Percentiles rank a stretch among this genome's conserved stretches.
Conservation (phyloP, 2,329 filamentous ascomycete genomes). For the Fusarium burgessii region DNA sequence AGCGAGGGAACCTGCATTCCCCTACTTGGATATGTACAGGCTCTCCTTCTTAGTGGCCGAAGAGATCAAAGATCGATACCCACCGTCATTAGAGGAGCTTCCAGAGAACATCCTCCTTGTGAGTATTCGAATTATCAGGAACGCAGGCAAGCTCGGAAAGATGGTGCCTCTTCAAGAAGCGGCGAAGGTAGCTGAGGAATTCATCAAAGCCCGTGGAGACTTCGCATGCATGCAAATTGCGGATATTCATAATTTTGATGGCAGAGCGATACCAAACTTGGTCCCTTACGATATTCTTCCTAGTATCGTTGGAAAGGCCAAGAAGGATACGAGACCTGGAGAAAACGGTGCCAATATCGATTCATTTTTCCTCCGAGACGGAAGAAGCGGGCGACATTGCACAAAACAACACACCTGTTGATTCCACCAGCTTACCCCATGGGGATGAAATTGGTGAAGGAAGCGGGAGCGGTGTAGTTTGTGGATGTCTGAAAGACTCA, state of each 20-base stretch:
- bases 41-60: neutral
- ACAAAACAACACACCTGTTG: too few species aligned
- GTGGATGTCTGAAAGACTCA: neutral
- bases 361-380: neutral
- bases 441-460: too few species aligned
- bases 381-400: neutral
- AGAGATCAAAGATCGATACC: neutral
- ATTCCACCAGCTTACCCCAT: neutral
- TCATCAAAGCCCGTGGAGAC: fast-evolving
- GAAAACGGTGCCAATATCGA: neutral
- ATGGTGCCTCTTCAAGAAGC: neutral
- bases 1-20: neutral
- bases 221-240: neutral
- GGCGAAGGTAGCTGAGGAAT: neutral
- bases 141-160: too few species aligned
- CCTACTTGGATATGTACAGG: neutral
- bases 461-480: too few species aligned
- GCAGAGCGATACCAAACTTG: neutral
- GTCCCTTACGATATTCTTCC: neutral
- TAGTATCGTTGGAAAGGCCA: neutral
- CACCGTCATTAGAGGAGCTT: neutral
- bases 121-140: neutral
- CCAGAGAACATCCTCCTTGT: too few species aligned
- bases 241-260: neutral
- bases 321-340: neutral